Base-by-base conservation (phyloP, 1,139 yeast genomes). In the Yamadazyma friedrichii region DNA sequence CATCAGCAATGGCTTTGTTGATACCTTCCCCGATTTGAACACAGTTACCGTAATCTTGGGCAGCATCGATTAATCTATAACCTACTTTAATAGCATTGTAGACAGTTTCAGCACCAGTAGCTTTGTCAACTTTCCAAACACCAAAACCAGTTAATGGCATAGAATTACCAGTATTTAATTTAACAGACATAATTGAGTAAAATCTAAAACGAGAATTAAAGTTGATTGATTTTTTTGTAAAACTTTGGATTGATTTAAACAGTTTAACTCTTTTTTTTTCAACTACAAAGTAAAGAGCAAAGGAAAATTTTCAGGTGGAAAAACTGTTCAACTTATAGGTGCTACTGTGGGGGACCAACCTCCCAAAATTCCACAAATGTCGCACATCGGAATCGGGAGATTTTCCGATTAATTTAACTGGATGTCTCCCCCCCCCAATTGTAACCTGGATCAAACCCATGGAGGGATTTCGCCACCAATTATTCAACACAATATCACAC, bases 41-140 rank as follows among this genome's bases (percentile, higher is more conserved):
- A 61, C 84, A 89, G 59, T 85, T 85, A 47, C 87, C 91, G 59
- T 85, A 85, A 58, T 84, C 91, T 59, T 76, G 74, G 39, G 93
- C 94, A 54, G 88, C 87, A 56, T 84, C 91, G 50, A 84, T 82
- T 47, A 82, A 65, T 62, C 93, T 75, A 71, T 85, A 85, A 9
- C 94, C 94, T 15, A 69, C 66, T 58, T 81, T 80, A 54, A 82
- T 80, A 48, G 87, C 88, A 38, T 80, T 74, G 68, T 80, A 81
- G 46, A 82, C 76, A 46, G 76, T 78, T 40, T 74, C 76, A 29
- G 84, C 81, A 46, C 82, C 78, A 33, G 74, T 71, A 17, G 63
- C 73, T 34, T 73, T 71, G 53, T 78, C 73, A 50, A 82, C 77
- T 56, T 82, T 82, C 88, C 88, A 82, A 60, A 82, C 77, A 35